A percentile compares a stretch with the other conserved stretches of the same genome.
phyloP scores from a whole-genome alignment of 2,329 filamentous ascomycete species.

The Xylaria sp. region DNA sequence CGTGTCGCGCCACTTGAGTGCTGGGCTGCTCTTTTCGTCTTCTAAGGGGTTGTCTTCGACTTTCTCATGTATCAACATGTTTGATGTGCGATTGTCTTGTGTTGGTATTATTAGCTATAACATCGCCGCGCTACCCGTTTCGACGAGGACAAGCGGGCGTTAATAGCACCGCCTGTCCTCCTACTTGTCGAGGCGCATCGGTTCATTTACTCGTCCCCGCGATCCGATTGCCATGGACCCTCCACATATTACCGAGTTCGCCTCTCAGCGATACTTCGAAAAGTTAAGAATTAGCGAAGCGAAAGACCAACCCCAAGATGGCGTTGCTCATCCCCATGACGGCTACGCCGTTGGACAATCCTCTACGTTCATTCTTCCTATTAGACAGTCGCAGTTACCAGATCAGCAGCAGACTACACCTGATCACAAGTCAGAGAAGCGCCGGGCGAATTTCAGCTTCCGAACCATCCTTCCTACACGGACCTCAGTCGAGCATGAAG shows the following conservation, averaged over 20 bases:
- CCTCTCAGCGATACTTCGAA: constrained; percentile 67
- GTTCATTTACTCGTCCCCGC: constrained; percentile 23
- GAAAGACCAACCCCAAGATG: constrained; percentile 49
- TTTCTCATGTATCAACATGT: constrained; percentile 42
- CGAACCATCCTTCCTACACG: constrained; percentile 41
- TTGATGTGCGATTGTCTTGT: constrained; percentile 36
- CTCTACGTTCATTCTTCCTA: constrained; percentile 56
- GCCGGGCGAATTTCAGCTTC: constrained; percentile 41
- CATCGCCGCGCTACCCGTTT: constrained; percentile 36
- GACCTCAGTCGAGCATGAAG: constrained; percentile 41
- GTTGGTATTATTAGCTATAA: constrained; percentile 35
- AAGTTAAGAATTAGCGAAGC: constrained; percentile 62
- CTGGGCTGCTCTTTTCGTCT: constrained; percentile 13
- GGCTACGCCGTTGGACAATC: constrained; percentile 39
- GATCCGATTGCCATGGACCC: constrained; percentile 59
- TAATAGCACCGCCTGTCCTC: constrained; percentile 35
- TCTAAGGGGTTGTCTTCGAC: constrained; percentile 4
- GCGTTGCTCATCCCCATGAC: constrained; percentile 34
- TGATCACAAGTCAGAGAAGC: constrained; percentile 42
- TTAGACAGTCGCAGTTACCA: constrained; percentile 44
- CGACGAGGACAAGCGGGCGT: constrained; percentile 38
- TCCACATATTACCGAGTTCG: constrained; percentile 69
- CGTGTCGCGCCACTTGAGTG: constrained; percentile 7
- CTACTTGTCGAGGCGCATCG: constrained; percentile 29
- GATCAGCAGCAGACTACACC: constrained; percentile 41